Conservation (phyloP, 148 eudicot species). For the Amaranthus hypochondriacus region DNA sequence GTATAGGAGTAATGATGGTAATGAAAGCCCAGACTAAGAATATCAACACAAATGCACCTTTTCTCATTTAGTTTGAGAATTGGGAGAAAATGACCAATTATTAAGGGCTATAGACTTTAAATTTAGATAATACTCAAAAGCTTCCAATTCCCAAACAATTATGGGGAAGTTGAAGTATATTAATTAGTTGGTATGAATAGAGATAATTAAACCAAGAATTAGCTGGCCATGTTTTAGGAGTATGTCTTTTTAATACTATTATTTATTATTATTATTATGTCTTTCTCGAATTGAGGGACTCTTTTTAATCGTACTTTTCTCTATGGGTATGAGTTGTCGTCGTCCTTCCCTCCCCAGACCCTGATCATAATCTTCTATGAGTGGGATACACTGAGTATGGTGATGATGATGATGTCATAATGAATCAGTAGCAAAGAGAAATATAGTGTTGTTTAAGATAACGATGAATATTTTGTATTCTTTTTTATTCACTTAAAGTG, state of each 20-base stretch:
- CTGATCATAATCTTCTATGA: too few species aligned
- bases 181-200: not conserved
- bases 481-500: too few species aligned
- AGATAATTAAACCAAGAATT: not conserved
- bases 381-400: too few species aligned
- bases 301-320: too few species aligned
- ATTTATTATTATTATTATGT: too few species aligned
- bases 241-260: not conserved
- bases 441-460: too few species aligned
- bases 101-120: not conserved
- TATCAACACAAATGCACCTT: constrained; percentile 29
- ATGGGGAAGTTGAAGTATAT: not conserved
- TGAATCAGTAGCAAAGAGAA: too few species aligned
- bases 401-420: too few species aligned
- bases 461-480: too few species aligned
- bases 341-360: too few species aligned
- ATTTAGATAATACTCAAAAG: not conserved
- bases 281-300: too few species aligned
- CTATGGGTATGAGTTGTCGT: too few species aligned
- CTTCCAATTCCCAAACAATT: not conserved
- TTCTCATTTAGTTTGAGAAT: constrained; percentile 14
- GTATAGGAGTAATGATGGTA: constrained; percentile 27
- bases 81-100: not conserved
- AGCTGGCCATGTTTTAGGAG: constrained; percentile 14
- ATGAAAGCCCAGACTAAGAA: constrained; percentile 27